Percentiles rank a stretch among this genome's conserved stretches.
phyloP scores from a whole-genome alignment of 75 land plant genomes.

The Picea sitchensis region DNA sequence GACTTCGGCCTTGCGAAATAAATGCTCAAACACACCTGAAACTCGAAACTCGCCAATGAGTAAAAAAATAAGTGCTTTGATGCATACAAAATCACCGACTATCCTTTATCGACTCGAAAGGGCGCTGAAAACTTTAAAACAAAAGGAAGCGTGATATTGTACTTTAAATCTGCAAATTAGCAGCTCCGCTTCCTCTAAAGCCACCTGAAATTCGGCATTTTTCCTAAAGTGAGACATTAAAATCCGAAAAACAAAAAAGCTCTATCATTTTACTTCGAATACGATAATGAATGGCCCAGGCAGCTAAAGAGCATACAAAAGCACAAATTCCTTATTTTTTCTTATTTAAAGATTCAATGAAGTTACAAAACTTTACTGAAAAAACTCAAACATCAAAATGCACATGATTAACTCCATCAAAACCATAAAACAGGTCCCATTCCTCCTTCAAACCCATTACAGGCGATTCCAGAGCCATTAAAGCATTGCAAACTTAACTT shows the following conservation, averaged over 20 bases:
- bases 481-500: neutral
- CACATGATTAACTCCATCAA: neutral
- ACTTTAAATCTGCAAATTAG: neutral
- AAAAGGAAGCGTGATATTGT: neutral
- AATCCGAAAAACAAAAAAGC: neutral
- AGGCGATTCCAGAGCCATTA: neutral
- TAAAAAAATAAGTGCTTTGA: neutral
- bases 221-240: no score
- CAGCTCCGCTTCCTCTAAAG: no score
- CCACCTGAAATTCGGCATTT: no score
- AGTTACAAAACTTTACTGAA: neutral
- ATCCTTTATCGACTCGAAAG: neutral
- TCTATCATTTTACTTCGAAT: neutral
- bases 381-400: neutral
- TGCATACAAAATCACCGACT: neutral
- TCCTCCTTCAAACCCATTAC: neutral
- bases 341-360: neutral
- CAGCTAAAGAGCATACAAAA: neutral
- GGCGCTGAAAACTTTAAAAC: neutral
- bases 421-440: neutral
- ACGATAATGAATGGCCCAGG: neutral
- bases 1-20: neutral
- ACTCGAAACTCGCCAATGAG: neutral
- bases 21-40: neutral
- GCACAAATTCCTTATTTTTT: neutral